phyloP scores from a whole-genome alignment of 169 alveolate species.

The Cryptosporidium sp. region DNA sequence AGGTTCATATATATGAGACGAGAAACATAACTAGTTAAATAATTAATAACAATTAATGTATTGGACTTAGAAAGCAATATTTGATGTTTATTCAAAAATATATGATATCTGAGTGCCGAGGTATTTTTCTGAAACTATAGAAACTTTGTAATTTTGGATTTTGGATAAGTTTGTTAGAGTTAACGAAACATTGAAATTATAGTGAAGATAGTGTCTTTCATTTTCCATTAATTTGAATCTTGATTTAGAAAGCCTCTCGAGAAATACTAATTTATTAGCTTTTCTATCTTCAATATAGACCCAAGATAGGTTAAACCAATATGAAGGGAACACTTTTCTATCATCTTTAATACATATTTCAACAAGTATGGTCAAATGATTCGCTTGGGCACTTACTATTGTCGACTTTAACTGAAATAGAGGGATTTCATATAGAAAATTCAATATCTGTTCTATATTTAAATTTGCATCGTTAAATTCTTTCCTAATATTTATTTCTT shows the following conservation, averaged over 20 bases:
- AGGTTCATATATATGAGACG: no score
- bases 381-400: not conserved
- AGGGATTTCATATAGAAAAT: constrained; percentile 14
- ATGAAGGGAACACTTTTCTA: not conserved
- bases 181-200: not conserved
- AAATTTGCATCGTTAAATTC: not conserved
- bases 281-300: constrained; percentile 12
- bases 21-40: no score
- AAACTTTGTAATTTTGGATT: constrained; percentile 9
- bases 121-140: constrained; percentile 39
- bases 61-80: not conserved
- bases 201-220: not conserved
- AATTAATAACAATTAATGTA: no score
- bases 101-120: constrained; percentile 27
- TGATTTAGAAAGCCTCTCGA: constrained; percentile 8
- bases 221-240: not conserved
- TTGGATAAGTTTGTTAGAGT: not conserved
- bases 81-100: not conserved
- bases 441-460: not conserved
- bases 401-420: constrained; percentile 21
- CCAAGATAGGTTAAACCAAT: constrained; percentile 37
- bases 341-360: not conserved
- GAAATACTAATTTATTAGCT: constrained; percentile 1
- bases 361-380: not conserved
- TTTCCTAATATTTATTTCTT: not conserved